Base-by-base conservation (phyloP, 176 grass and related monocot genomes). In the Bonia amplexicaulis region DNA sequence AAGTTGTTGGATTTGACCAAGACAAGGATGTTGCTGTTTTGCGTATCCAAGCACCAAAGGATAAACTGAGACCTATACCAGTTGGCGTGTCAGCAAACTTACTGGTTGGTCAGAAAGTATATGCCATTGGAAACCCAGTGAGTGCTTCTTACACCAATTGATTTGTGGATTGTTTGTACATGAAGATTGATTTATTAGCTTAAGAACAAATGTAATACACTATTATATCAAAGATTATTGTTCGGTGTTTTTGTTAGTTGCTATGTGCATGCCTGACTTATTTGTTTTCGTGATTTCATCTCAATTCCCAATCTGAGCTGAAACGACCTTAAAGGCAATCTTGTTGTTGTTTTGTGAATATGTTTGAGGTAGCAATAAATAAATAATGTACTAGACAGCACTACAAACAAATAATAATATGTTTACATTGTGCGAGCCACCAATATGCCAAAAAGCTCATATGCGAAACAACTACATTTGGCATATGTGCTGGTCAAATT, bases 11-110 rank as follows among this genome's bases (percentile, higher is more conserved):
- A 82, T 99, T 86, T 91, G 96, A 99, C 71, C 96, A 99, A 76
- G 96, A 99, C 81, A 99, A 99, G 85, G 96, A 99, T 79, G 96
- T 99, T 60, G 96, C 93, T 69, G 96, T 99, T 55, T 89, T 99
- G 87, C 80, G 88, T 83, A 91, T 99, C 76, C 72, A 96, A 90
- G 96, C 93, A 73, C 90, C 91, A 79, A 96, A 89, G 48, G 90
- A 96, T 64, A 99, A 99, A 86, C 89, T 99, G 86, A 93, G 96
- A 45, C 96, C 96, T 51, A 78, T 99, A 79, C 96, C 96, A 26
- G 25, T 99, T 82, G 96, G 96, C 26, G 63, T 99, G 20, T 99
- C 96, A 78, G 88, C 96, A 44, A 90, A 99, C 72, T 80, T 99
- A 75, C 76, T 99, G 57, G 96, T 99, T 7, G 93, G 96, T 66